Conservation (phyloP, 2,329 filamentous ascomycete genomes). For the Clarireedia homoeocarpa region DNA sequence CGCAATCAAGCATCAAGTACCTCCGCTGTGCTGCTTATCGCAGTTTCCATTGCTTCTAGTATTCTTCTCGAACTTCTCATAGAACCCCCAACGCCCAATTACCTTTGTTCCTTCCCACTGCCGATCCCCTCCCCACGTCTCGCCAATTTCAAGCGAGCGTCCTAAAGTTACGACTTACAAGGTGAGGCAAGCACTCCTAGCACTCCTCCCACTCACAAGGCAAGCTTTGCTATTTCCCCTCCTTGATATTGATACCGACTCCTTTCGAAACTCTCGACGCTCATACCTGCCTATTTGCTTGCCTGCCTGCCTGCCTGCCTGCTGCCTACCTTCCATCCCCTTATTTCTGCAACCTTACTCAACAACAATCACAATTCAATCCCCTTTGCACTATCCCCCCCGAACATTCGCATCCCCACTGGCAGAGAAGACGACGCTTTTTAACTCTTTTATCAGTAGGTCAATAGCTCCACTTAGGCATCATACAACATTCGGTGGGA, state of each 20-base stretch:
- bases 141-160: constrained; percentile 1
- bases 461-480: too few relatives aligned
- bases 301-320: background rate
- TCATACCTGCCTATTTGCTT: background rate
- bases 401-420: too few relatives aligned
- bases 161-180: background rate
- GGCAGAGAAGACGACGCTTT: too few relatives aligned
- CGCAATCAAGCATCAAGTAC: background rate
- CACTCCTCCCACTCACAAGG: too few relatives aligned
- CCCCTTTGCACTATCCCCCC: background rate
- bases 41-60: constrained; percentile 8
- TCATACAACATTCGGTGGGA: background rate
- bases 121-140: constrained; percentile 1
- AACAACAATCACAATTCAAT: background rate
- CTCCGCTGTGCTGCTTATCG: too few relatives aligned
- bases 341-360: background rate
- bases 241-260: background rate
- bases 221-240: constrained; percentile 5
- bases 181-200: background rate
- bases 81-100: constrained; percentile 3
- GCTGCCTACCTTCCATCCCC: background rate
- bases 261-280: background rate
- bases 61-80: constrained; percentile 8
- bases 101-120: background rate
- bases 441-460: too few relatives aligned